Evolutionary conservation across 495 filamentous ascomycete genomes (phyloP).

Genomic region (Aspergillus bertholletiae): DNA sequence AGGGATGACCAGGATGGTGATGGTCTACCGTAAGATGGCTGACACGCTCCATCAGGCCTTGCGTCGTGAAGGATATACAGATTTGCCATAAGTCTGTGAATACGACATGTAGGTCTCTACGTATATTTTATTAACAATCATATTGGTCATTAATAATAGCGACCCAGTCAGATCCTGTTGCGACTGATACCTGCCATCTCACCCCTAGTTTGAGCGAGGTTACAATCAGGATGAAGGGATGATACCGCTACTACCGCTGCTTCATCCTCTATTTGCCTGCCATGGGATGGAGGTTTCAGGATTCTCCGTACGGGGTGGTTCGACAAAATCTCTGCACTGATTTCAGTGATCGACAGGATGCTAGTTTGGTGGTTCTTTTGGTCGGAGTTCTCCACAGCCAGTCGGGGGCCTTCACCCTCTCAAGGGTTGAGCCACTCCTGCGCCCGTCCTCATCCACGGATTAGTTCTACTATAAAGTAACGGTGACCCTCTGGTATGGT

Average conservation of each 20-base stretch:
- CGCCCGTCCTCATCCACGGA: not conserved
- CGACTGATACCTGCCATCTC: not conserved
- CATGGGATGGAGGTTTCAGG: not conserved
- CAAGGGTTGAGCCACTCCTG: not conserved
- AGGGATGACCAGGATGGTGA: too few species aligned
- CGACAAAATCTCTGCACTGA: conserved; percentile 2
- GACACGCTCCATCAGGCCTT: not conserved
- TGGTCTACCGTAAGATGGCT: not conserved
- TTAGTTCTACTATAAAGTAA: not conserved
- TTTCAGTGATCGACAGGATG: conserved; percentile 9
- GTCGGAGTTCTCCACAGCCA: not conserved
- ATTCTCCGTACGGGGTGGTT: not conserved
- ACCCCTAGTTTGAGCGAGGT: not conserved
- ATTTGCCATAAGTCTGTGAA: too few species aligned
- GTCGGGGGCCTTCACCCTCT: not conserved
- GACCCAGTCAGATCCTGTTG: not conserved
- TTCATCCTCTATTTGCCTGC: not conserved
- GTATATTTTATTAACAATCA: too few species aligned
- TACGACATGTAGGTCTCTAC: too few species aligned
- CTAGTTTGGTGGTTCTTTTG: not conserved
- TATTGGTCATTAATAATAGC: not conserved
- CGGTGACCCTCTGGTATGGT: not conserved
- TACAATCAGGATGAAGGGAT: not conserved
- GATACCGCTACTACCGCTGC: not conserved
- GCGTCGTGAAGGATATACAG: not conserved